Evolutionary conservation across 164 flowering plant genomes (phyloP).

Genomic region (Liriodendron chinense): DNA sequence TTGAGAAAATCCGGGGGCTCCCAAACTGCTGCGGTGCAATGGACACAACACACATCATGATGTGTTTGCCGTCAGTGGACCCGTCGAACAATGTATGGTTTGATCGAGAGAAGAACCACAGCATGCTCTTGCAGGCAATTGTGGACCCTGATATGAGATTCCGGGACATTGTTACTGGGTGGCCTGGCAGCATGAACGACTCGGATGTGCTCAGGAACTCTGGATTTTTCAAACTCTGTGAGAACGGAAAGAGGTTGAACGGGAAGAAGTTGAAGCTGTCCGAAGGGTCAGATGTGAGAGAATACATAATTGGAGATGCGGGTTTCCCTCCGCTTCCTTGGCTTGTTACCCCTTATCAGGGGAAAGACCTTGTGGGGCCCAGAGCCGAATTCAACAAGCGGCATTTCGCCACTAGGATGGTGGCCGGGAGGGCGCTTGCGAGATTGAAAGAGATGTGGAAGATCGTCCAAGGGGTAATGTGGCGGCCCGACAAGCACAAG

Average conservation of each 20-base stretch:
- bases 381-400: conserved; percentile 65
- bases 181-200: conserved; percentile 86
- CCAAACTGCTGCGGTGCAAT: conserved; percentile 90
- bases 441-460: conserved; percentile 85
- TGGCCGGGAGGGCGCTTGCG: conserved; percentile 67
- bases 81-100: conserved; percentile 50
- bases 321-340: conserved; percentile 76
- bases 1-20: conserved; percentile 70
- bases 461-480: conserved; percentile 77
- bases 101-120: conserved; percentile 63
- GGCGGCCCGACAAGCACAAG: conserved; percentile 87
- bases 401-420: conserved; percentile 58
- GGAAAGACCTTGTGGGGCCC: conserved; percentile 43
- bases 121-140: conserved; percentile 80
- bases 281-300: conserved; percentile 57
- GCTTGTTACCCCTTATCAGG: conserved; percentile 80
- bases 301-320: conserved; percentile 72
- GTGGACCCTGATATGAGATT: conserved; percentile 83
- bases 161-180: conserved; percentile 80
- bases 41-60: conserved; percentile 69
- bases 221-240: conserved; percentile 57
- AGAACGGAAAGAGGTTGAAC: conserved; percentile 60
- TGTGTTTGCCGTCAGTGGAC: conserved; percentile 56
- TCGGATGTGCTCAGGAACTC: conserved; percentile 48
- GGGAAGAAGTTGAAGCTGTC: conserved; percentile 50